Conservation (phyloP, 169 alveolate genomes). For the Eimeria acervulina region DNA sequence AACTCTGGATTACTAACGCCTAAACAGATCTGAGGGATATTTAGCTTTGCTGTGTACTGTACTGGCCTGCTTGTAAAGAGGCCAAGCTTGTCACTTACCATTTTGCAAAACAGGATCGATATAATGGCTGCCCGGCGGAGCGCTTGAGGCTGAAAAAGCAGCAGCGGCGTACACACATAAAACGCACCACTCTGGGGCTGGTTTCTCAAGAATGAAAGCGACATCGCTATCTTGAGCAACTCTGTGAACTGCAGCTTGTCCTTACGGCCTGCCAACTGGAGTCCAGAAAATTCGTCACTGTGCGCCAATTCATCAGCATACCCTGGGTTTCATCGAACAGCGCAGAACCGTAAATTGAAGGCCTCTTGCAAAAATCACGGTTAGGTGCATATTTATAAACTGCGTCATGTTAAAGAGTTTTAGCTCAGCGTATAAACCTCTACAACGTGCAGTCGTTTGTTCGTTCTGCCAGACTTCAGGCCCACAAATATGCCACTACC, state of each 20-base stretch:
- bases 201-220: not conserved
- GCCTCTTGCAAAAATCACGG: not conserved
- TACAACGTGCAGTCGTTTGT: not conserved
- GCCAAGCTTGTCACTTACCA: not conserved
- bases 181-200: not conserved
- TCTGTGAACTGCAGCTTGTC: not conserved
- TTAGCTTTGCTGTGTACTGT: not conserved
- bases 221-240: not conserved
- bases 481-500: not conserved
- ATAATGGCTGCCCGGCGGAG: not conserved
- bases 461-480: not conserved
- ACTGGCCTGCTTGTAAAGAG: not conserved
- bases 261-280: conserved; percentile 44
- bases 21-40: not conserved
- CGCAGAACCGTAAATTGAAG: not conserved
- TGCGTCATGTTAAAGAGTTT: too few species aligned
- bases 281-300: not conserved
- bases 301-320: not conserved
- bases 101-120: conserved; percentile 54
- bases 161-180: not conserved
- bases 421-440: too few species aligned
- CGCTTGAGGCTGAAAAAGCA: conserved; percentile 20
- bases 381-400: not conserved
- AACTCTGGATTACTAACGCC: not conserved
- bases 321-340: not conserved